These are phyloP conservation scores for Heliosperma pusillum DNA, from an alignment of 148 eudicot genomes.

Conservation along the genomic window DNA sequence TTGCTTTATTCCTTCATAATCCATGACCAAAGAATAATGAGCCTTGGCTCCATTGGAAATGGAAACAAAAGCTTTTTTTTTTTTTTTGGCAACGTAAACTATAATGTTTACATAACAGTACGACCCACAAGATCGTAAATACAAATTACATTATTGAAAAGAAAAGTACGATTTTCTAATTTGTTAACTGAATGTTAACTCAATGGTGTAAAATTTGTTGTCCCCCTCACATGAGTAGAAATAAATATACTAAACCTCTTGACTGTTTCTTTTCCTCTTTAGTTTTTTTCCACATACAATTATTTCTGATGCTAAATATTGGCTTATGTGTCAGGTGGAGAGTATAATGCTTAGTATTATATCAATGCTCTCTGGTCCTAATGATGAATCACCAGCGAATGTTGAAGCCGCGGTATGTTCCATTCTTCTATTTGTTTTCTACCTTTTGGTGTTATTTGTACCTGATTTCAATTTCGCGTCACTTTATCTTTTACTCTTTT, in stretches of 20 bases:
- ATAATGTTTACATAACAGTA: no score
- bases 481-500: not conserved
- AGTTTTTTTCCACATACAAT: not conserved
- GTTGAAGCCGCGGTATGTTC: constrained; percentile 67
- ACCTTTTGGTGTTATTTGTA: not conserved
- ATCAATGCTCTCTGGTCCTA: constrained; percentile 68
- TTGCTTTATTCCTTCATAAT: no score
- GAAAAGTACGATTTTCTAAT: no score
- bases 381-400: constrained; percentile 72
- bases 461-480: not conserved
- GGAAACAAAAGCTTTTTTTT: no score
- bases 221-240: not conserved
- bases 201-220: not conserved
- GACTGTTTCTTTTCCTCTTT: not conserved
- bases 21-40: no score
- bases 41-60: no score
- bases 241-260: not conserved
- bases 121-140: no score
- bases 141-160: no score
- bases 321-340: constrained; percentile 43
- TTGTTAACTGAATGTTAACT: not conserved
- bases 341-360: constrained; percentile 65
- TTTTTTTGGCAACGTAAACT: no score
- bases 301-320: constrained; percentile 8
- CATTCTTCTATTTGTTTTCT: not conserved